Percentiles rank a stretch among this genome's conserved stretches.
phyloP scores from a whole-genome alignment of 768 basidiomycete species.

The Termitomyces sp. region DNA sequence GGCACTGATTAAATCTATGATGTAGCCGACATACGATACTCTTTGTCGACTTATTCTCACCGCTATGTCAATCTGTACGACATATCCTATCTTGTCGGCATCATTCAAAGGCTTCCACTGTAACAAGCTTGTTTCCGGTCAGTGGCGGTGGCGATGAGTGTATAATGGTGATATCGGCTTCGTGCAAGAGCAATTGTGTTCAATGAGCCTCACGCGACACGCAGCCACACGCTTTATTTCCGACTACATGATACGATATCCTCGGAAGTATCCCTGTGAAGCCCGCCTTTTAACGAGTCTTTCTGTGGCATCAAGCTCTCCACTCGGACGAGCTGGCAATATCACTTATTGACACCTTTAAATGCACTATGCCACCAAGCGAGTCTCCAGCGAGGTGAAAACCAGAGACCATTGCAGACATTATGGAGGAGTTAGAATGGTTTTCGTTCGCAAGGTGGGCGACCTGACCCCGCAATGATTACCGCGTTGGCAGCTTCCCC shows the following conservation, averaged over 20 bases:
- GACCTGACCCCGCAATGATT: background rate
- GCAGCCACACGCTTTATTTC: too few relatives aligned
- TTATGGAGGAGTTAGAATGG: constrained; percentile 9
- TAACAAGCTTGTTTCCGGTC: background rate
- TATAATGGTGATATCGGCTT: background rate
- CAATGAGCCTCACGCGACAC: too few relatives aligned
- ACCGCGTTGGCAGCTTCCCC: background rate
- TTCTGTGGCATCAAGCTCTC: background rate
- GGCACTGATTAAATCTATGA: background rate
- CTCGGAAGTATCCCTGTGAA: too few relatives aligned
- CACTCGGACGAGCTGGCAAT: background rate
- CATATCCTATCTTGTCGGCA: background rate
- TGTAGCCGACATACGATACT: too few relatives aligned
- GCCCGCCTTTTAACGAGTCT: background rate
- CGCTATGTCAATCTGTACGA: too few relatives aligned
- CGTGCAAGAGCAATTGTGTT: too few relatives aligned
- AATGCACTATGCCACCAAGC: background rate
- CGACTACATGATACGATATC: too few relatives aligned
- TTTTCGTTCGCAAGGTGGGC: constrained; percentile 6
- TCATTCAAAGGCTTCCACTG: background rate
- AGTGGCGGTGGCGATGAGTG: background rate
- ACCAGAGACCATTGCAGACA: constrained; percentile 2
- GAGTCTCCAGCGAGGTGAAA: too few relatives aligned
- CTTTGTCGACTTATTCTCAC: too few relatives aligned
- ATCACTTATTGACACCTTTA: background rate